phyloP scores from a whole-genome alignment of 169 alveolate genomes.

The Eimeria necatrix region DNA sequence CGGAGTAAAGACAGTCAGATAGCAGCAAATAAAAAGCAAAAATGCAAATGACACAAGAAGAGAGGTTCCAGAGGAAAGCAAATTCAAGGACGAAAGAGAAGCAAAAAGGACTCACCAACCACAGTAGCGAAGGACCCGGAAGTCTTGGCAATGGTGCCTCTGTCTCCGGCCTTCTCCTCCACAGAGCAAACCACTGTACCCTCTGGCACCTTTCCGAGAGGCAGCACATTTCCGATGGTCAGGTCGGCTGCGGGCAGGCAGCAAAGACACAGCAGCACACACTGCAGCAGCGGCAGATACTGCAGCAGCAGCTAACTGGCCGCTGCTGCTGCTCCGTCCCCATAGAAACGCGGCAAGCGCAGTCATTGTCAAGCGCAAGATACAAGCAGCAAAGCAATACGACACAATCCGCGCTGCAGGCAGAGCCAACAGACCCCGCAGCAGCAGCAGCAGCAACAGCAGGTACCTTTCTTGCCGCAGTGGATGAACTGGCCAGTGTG shows the following conservation, averaged over 20 bases:
- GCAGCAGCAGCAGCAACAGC: background rate
- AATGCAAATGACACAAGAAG: background rate
- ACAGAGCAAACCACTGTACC: conserved; percentile 98
- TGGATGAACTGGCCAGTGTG: conserved; percentile 99
- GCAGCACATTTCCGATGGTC: conserved; percentile 98
- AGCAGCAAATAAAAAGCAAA: background rate
- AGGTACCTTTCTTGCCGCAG: conserved; percentile 93
- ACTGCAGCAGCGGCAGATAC: background rate
- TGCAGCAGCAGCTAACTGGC: background rate
- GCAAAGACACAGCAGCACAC: background rate
- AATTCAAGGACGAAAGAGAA: background rate
- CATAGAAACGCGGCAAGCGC: too few species aligned
- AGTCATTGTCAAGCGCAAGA: too few species aligned
- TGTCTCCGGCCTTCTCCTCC: conserved; percentile 98
- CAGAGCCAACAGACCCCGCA: background rate
- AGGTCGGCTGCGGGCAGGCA: conserved; percentile 89
- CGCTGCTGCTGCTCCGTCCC: background rate
- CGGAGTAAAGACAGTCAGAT: background rate
- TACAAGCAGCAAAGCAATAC: too few species aligned
- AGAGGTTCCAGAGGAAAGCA: background rate
- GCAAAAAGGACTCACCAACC: conserved; percentile 88
- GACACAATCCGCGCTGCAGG: too few species aligned
- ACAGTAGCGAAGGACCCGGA: conserved; percentile 98
- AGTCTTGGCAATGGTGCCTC: conserved; percentile 99
- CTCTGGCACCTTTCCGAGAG: conserved; percentile 98